Percentiles rank a stretch among this genome's conserved stretches.
These are phyloP conservation scores for Podaxis mareebaensis DNA, from an alignment of 768 basidiomycete genomes.

Conservation along the genomic window DNA sequence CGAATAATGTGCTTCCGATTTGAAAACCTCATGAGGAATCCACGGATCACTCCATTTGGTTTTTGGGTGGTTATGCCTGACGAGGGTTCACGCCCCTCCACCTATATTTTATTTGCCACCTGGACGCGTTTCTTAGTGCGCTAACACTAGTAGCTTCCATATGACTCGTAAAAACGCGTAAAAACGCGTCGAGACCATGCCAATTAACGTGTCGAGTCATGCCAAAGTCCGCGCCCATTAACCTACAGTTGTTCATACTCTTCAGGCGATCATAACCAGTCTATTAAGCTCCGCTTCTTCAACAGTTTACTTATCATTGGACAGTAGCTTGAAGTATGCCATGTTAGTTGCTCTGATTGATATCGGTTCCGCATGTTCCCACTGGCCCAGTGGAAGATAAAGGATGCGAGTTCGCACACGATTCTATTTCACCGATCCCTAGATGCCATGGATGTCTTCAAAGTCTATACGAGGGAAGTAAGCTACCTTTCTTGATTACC, in stretches of 20 bases:
- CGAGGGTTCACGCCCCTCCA: conserved; percentile 14
- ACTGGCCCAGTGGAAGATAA: no score
- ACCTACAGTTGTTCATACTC: neutral
- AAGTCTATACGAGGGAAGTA: neutral
- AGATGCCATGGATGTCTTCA: neutral
- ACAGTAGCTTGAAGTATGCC: neutral
- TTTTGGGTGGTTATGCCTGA: conserved; percentile 27
- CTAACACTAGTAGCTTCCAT: conserved; percentile 8
- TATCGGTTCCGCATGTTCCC: conserved; percentile 4
- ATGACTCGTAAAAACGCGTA: conserved; percentile 44
- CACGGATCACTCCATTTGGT: conserved; percentile 34
- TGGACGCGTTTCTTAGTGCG: conserved; percentile 18
- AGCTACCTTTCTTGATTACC: neutral
- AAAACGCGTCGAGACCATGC: conserved; percentile 41
- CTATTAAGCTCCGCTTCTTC: neutral
- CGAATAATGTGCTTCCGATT: neutral
- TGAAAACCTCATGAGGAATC: conserved; percentile 28
- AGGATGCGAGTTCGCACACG: no score
- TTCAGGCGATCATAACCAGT: neutral
- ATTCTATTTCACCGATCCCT: neutral
- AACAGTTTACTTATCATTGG: neutral
- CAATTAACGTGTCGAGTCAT: conserved; percentile 24
- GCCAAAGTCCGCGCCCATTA: neutral
- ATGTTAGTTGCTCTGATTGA: neutral
- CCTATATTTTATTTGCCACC: conserved; percentile 19